Evolutionary conservation across 768 basidiomycete genomes (phyloP), one percentile per base, ranked within the genome.

Genomic region (Mycena epipterygia): DNA sequence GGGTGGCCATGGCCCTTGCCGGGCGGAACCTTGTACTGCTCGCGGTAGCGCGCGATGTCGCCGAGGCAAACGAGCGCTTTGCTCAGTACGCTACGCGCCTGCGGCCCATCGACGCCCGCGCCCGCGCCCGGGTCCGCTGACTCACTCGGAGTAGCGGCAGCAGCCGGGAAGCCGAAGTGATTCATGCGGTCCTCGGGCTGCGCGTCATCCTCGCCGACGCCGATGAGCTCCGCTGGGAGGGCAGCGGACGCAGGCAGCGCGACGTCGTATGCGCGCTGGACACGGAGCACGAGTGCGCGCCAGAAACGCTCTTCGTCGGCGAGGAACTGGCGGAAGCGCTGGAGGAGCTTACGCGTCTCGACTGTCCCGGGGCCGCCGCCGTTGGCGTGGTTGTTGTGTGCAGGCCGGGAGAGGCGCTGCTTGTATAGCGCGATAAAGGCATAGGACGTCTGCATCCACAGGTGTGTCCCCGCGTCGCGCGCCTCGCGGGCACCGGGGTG

Each of bases 401-500:
- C 41, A 88, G 79, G 19, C 82, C 80, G 44, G 86, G 89, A 82
- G 75, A 97, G 89, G 53, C 86, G 89, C 71, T 92, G 88, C 79
- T 96, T 96, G 85, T 95, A 97, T 27, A 88, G 85, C 19, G 92
- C 84, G 72, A 97, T 97, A 81, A 95, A 89, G 42, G 89, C 86
- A 81, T 97, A 94, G 41, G 94, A 93, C 0, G 96, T 97, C 77
- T 95, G 93, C 90, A 96, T 94, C 95, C 96, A 97, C 12, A 97
- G 87, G 72, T 93, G 91, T 33, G 88, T 93, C 77, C 96, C 93
- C 46, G 89, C 89, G 82, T 95, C 93, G 77, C 91, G 90, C 55
- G 91, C 90, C 79, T 95, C 93, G 56, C 86, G 88, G 48, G 92
- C 86, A 75, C 87, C 89, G 2, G 93, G 91, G 76, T 93, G 84